Percentiles rank a stretch among this genome's conserved stretches.
Conservation (phyloP, 257 asterid genomes). For the Cynanchum wilfordii region DNA sequence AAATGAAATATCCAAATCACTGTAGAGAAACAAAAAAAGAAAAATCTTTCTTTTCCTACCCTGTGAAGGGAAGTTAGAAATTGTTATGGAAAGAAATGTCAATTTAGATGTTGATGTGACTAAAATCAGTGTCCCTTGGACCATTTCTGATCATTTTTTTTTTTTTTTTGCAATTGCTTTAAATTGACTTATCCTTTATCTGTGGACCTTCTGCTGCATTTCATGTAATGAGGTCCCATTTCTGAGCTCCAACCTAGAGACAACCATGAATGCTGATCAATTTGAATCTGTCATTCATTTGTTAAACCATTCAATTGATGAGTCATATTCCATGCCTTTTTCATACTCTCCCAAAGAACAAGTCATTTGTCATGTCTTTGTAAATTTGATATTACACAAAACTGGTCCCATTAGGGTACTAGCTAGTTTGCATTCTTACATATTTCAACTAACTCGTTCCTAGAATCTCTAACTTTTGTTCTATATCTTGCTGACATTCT, state of each 20-base stretch:
- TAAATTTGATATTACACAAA: not conserved
- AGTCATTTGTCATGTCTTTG: slow-evolving; percentile 2
- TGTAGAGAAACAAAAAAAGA: not conserved
- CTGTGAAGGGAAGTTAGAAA: not conserved
- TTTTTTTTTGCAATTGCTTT: not conserved
- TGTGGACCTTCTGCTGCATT: not conserved
- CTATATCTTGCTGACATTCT: slow-evolving; percentile 16
- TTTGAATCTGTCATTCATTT: slow-evolving; percentile 1
- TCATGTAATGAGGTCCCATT: not conserved
- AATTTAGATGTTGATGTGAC: not conserved
- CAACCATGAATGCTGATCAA: not conserved
- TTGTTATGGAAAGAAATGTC: not conserved
- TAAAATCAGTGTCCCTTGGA: slow-evolving; percentile 3
- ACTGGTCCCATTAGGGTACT: not conserved
- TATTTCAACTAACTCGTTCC: not conserved
- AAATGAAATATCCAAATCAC: not conserved
- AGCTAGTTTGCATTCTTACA: not conserved
- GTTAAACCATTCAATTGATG: not conserved
- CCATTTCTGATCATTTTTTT: slow-evolving; percentile 3
- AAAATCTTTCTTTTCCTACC: no score
- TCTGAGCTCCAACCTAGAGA: slow-evolving; percentile 6
- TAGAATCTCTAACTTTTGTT: slow-evolving; percentile 5
- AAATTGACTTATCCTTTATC: not conserved
- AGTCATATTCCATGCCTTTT: not conserved
- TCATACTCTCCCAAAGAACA: not conserved